Evolutionary conservation across 108 stramenopile species (phyloP).

Genomic region (Pinguiococcus pyrenoidosus): DNA sequence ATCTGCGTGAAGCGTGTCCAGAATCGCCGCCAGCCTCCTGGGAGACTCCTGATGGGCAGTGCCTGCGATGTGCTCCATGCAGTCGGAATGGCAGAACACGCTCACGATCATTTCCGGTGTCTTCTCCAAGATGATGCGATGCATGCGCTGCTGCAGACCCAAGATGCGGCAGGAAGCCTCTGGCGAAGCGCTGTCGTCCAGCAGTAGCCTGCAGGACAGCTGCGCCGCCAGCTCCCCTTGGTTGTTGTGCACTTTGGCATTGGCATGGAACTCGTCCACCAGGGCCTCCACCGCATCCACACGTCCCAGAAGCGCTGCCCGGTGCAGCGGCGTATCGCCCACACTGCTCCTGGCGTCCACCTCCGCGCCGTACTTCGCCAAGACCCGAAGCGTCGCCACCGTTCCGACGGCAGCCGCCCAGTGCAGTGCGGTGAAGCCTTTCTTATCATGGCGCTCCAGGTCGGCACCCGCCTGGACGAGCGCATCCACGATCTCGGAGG

Average conservation of each 20-base stretch:
- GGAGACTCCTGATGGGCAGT: constrained; percentile 6
- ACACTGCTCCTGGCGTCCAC: background rate
- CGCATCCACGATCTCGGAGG: background rate
- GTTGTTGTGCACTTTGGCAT: background rate
- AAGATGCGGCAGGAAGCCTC: background rate
- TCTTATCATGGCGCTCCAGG: background rate
- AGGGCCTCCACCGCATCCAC: background rate
- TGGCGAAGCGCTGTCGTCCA: too few relatives aligned
- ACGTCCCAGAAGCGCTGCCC: background rate
- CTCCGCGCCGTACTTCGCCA: background rate
- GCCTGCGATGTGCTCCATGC: background rate
- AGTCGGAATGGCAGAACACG: constrained; percentile 1
- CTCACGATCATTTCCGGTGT: background rate
- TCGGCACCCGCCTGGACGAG: background rate
- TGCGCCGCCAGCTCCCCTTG: background rate
- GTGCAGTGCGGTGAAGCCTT: constrained; percentile 4
- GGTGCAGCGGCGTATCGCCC: constrained; percentile 5
- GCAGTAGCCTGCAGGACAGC: background rate
- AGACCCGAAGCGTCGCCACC: background rate
- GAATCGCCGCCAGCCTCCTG: background rate
- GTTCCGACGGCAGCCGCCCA: constrained; percentile 8
- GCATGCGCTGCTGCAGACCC: background rate
- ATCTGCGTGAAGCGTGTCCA: background rate
- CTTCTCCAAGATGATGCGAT: background rate
- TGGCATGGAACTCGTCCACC: background rate